phyloP scores from a whole-genome alignment of 2,329 filamentous ascomycete species.

The Penicillium hordei region DNA sequence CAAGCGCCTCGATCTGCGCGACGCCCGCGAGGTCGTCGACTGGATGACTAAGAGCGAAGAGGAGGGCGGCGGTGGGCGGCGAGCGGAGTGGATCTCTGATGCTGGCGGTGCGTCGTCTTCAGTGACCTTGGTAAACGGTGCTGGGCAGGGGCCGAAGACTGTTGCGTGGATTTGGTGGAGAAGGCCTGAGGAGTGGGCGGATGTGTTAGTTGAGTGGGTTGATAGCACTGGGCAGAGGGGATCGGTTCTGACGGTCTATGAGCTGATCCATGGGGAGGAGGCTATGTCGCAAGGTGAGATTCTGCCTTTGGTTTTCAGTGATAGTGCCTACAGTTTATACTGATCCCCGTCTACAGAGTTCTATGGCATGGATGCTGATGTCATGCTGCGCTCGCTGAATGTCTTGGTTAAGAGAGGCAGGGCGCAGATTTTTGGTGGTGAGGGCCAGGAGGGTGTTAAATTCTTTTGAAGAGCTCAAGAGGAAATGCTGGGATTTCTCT shows the following conservation, averaged over 20 bases:
- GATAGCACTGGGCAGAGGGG: constrained; percentile 88
- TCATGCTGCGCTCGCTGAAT: constrained; percentile 75
- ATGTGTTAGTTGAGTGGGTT: constrained; percentile 71
- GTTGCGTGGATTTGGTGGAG: constrained; percentile 80
- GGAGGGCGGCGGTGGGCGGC: constrained; percentile 48
- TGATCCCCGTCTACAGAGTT: constrained; percentile 60
- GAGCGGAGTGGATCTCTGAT: constrained; percentile 60
- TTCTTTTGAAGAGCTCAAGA: constrained; percentile 68
- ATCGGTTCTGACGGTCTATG: constrained; percentile 86
- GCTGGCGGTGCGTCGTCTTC: constrained; percentile 1
- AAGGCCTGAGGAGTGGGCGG: constrained; percentile 87
- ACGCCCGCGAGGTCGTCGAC: constrained; percentile 55
- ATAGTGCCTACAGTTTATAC: not conserved
- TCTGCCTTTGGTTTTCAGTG: not conserved
- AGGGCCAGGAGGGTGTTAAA: constrained; percentile 88
- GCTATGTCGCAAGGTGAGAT: constrained; percentile 65
- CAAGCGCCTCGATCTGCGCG: constrained; percentile 51
- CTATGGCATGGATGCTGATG: constrained; percentile 79
- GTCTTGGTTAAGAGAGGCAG: constrained; percentile 85
- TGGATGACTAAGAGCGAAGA: constrained; percentile 55
- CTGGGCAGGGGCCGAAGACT: constrained; percentile 45
- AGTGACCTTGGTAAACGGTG: not conserved
- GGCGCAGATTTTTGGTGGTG: constrained; percentile 88
- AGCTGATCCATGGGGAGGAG: constrained; percentile 83
- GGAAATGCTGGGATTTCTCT: constrained; percentile 7